Evolutionary conservation across 2,329 filamentous ascomycete species (phyloP).

Genomic region (Colletotrichum horii): DNA sequence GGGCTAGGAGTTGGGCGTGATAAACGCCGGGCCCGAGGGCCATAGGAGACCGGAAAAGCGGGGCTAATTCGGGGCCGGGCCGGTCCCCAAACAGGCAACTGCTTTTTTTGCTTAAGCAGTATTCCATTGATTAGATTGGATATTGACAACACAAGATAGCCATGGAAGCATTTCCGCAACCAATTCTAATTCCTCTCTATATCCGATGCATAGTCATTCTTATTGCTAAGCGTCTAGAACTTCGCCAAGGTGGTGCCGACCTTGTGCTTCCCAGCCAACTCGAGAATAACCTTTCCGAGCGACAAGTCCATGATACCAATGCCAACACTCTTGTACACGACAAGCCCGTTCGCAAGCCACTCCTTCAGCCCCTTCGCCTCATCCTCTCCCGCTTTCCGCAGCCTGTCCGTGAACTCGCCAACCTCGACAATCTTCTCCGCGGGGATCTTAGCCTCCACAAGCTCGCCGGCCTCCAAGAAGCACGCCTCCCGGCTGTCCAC

Average conservation of each 20-base stretch:
- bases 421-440: slow-evolving; percentile 38
- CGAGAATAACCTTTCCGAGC: slow-evolving; percentile 15
- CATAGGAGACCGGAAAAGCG: neutral
- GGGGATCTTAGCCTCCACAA: slow-evolving; percentile 28
- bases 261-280: slow-evolving; percentile 6
- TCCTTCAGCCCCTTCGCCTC: slow-evolving; percentile 51
- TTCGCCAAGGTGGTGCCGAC: neutral
- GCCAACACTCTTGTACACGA: slow-evolving; percentile 74
- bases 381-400: slow-evolving; percentile 41
- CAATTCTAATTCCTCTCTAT: neutral
- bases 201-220: neutral
- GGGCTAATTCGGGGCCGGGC: accelerated
- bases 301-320: slow-evolving; percentile 70
- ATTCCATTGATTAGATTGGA: accelerated
- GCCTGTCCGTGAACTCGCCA: slow-evolving; percentile 64
- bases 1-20: no score
- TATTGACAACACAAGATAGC: neutral
- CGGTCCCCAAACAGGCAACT: neutral
- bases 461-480: slow-evolving; percentile 33
- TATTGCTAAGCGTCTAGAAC: neutral
- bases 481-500: slow-evolving; percentile 34
- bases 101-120: neutral
- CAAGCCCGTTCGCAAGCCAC: slow-evolving; percentile 67
- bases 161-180: accelerated
- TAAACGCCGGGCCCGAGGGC: no score